Percentiles rank a stretch among this genome's conserved stretches.
phyloP scores from a whole-genome alignment of 495 filamentous ascomycete genomes.

The Daldinia concentrica region DNA sequence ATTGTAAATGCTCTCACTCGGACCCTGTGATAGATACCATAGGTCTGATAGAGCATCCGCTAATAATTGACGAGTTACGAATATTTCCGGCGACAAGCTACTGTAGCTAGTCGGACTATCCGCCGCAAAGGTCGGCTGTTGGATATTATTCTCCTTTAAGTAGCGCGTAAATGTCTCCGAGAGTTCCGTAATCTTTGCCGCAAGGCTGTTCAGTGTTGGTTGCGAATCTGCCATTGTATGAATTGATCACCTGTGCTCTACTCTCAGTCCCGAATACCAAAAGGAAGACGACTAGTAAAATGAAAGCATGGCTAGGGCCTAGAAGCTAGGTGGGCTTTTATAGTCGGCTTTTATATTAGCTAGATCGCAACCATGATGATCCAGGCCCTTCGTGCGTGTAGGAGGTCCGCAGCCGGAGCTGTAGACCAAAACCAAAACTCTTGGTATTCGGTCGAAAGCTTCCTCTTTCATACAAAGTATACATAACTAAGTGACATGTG shows the following conservation, averaged over 20 bases:
- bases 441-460: constrained; percentile 2
- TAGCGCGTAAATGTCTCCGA: constrained; percentile 36
- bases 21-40: constrained; percentile 45
- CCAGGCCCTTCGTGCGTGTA: constrained; percentile 6
- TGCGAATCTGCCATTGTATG: constrained; percentile 41
- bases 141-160: constrained; percentile 43
- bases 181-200: constrained; percentile 43
- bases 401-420: constrained; percentile 25
- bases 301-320: neutral
- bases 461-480: constrained; percentile 4
- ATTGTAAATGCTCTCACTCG: constrained; percentile 45
- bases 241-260: neutral
- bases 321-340: constrained; percentile 7
- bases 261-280: neutral
- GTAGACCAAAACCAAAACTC: neutral
- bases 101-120: constrained; percentile 43
- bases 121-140: constrained; percentile 37
- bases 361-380: neutral
- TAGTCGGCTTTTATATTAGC: constrained; percentile 17
- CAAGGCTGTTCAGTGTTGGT: constrained; percentile 36
- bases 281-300: neutral
- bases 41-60: constrained; percentile 40
- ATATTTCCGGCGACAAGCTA: constrained; percentile 36
- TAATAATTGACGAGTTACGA: constrained; percentile 38
- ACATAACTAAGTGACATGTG: constrained; percentile 11